Conservation (phyloP, 495 filamentous ascomycete species). For the Neurospora intermedia region DNA sequence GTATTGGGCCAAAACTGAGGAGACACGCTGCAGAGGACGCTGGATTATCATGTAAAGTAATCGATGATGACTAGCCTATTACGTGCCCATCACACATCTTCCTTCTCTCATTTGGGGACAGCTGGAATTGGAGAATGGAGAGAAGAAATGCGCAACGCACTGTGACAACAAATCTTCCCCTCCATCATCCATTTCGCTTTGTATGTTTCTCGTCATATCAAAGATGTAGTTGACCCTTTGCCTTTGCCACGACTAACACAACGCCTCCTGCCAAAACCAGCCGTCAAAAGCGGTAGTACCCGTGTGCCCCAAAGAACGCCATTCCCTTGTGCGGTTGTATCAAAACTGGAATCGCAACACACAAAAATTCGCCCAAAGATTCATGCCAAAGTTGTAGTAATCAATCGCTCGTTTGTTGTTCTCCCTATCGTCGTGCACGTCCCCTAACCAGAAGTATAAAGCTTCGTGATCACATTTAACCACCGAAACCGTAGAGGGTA, state of each 20-base stretch:
- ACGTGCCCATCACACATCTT: not conserved
- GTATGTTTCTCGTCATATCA: not conserved
- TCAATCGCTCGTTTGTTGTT: not conserved
- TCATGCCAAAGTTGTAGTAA: not conserved
- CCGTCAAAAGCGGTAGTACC: not conserved
- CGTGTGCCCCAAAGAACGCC: not conserved
- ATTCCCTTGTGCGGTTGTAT: not conserved
- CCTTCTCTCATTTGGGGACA: not conserved
- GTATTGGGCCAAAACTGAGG: not conserved
- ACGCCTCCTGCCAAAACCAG: not conserved
- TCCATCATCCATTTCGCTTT: not conserved
- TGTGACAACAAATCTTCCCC: not conserved
- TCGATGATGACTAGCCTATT: not conserved
- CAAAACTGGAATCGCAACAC: not conserved
- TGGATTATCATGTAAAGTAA: not conserved
- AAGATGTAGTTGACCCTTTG: not conserved
- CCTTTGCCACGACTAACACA: not conserved
- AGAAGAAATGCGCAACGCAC: not conserved
- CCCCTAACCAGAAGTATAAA: not conserved
- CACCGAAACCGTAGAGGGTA: slow-evolving; percentile 97
- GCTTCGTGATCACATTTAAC: slow-evolving; percentile 39
- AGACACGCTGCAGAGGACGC: not conserved
- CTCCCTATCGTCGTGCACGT: not conserved
- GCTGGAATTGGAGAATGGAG: not conserved
- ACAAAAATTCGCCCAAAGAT: not conserved